Evolutionary conservation across 2,329 filamentous ascomycete genomes (phyloP).

Genomic region (Gliomastix tumulicola): DNA sequence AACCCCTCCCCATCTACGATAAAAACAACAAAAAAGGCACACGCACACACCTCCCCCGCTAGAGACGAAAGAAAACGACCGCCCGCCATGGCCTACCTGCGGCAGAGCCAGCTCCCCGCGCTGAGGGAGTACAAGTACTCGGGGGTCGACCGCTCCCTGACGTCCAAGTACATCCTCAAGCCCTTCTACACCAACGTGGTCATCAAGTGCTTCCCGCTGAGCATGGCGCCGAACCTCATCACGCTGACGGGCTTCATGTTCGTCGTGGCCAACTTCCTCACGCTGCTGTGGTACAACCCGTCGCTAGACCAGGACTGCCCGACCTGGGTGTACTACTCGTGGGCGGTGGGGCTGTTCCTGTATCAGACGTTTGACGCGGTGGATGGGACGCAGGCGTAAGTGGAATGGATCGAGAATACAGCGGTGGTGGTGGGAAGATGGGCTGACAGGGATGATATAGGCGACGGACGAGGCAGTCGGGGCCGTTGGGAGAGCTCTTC

Average conservation of each 20-base stretch:
- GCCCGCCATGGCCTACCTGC: conserved; percentile 99
- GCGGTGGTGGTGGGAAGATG: conserved; percentile 90
- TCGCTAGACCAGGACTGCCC: conserved; percentile 90
- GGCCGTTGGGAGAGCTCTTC: conserved; percentile 91
- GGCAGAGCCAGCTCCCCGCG: conserved; percentile 80
- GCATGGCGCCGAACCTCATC: conserved; percentile 85
- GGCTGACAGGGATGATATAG: conserved; percentile 59
- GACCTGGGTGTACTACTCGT: conserved; percentile 88
- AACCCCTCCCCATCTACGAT: too few species aligned
- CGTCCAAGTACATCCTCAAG: conserved; percentile 91
- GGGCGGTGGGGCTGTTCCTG: conserved; percentile 82
- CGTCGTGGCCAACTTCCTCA: conserved; percentile 81
- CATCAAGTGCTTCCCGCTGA: conserved; percentile 91
- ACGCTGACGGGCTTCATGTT: conserved; percentile 88
- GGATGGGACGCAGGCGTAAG: conserved; percentile 86
- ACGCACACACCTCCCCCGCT: too few species aligned
- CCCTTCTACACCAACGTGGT: conserved; percentile 95
- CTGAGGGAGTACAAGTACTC: conserved; percentile 96
- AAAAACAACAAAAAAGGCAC: too few species aligned
- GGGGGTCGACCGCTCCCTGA: conserved; percentile 79
- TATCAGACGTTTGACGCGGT: conserved; percentile 99
- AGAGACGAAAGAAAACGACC: too few species aligned
- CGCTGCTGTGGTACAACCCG: conserved; percentile 94
- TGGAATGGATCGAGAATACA: too few species aligned
- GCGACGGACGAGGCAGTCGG: conserved; percentile 83